Conservation (phyloP, 345 rosid genomes). For the Murraya koenigii region DNA sequence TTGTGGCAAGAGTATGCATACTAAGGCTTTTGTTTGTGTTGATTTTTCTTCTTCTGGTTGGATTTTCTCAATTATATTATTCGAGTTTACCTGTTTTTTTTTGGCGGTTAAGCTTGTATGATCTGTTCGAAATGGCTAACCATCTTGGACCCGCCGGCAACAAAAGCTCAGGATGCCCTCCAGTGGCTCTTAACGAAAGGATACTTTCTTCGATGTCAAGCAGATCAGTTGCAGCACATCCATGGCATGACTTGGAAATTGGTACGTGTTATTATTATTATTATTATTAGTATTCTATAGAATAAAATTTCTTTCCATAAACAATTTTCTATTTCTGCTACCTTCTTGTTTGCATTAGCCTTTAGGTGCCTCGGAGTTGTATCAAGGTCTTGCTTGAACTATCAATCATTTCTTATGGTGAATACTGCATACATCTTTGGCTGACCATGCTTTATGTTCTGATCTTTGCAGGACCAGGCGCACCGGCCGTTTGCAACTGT, state of each 20-base stretch:
- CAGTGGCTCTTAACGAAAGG: constrained; percentile 59
- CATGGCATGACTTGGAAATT: constrained; percentile 94
- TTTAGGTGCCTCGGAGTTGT: neutral
- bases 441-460: constrained; percentile 13
- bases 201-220: constrained; percentile 74
- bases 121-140: constrained; percentile 41
- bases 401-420: constrained; percentile 11
- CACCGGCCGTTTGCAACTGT: constrained; percentile 84
- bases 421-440: neutral
- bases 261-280: constrained; percentile 33
- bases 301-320: neutral
- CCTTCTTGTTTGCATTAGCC: neutral
- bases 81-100: neutral
- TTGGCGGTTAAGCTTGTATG: neutral
- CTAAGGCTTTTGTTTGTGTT: neutral
- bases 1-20: neutral
- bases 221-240: constrained; percentile 87
- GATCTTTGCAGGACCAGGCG: constrained; percentile 71
- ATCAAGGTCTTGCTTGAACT: neutral
- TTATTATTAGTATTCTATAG: neutral
- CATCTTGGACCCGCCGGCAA: constrained; percentile 31
- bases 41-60: neutral
- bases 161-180: constrained; percentile 23
- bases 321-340: neutral
- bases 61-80: neutral